A percentile compares a stretch with the other conserved stretches of the same genome.
These are phyloP conservation scores for Porcisia hertigi DNA, from an alignment of 208 protist species.

Conservation along the genomic window DNA sequence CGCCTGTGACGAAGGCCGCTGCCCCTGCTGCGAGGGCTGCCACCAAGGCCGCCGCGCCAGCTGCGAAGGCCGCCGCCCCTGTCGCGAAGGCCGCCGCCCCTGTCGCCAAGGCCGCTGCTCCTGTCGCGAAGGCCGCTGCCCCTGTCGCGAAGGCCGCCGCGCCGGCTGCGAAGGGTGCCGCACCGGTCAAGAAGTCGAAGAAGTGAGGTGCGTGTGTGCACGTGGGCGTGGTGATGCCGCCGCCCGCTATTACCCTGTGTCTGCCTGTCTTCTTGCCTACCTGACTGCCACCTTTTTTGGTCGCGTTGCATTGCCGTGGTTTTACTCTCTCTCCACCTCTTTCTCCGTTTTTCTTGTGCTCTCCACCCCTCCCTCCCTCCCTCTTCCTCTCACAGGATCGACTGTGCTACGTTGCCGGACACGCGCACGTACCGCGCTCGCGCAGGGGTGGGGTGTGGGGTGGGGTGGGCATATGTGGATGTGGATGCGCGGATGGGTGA, in stretches of 20 bases:
- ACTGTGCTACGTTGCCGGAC: too few relatives aligned
- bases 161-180: constrained; percentile 41
- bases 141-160: constrained; percentile 42
- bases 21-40: too few relatives aligned
- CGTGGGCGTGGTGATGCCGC: background rate
- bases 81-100: constrained; percentile 62
- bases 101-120: constrained; percentile 38
- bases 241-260: background rate
- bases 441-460: background rate
- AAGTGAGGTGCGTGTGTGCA: constrained; percentile 17
- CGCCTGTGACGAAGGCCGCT: constrained; percentile 40
- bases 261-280: background rate
- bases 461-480: too few relatives aligned
- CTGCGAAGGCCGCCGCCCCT: constrained; percentile 42
- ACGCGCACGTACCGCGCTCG: background rate
- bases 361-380: too few relatives aligned
- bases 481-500: background rate
- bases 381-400: too few relatives aligned
- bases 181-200: constrained; percentile 55
- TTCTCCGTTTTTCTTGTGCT: too few relatives aligned
- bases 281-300: too few relatives aligned
- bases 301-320: too few relatives aligned
- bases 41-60: constrained; percentile 40
- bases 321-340: too few relatives aligned
- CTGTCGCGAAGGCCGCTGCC: constrained; percentile 39